Conservation (phyloP, 179 eudicot genomes). For the Vitellaria paradoxa region DNA sequence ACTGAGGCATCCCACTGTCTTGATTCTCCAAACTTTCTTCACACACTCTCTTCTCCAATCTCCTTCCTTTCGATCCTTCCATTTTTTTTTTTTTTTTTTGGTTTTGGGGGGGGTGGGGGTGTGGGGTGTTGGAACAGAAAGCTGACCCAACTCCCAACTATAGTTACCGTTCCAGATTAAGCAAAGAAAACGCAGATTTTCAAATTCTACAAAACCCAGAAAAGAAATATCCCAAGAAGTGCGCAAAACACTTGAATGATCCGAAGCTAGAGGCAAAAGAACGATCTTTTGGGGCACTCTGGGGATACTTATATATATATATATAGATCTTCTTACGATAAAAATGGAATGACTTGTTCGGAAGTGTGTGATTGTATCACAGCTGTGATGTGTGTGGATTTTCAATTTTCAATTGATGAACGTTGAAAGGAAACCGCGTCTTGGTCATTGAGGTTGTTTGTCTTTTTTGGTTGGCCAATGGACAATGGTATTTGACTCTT, state of each 20-base stretch:
- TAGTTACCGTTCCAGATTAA: constrained; percentile 4
- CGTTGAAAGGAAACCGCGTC: constrained; percentile 23
- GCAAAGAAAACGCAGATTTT: background rate
- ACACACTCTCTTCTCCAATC: constrained; percentile 28
- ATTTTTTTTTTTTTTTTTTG: background rate
- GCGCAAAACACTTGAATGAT: background rate
- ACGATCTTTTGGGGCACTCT: background rate
- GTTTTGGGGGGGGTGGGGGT: too few relatives aligned
- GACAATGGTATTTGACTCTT: background rate
- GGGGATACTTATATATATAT: constrained; percentile 5
- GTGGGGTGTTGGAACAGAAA: background rate
- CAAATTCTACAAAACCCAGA: constrained; percentile 4
- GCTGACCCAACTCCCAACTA: constrained; percentile 7
- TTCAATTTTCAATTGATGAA: constrained; percentile 19
- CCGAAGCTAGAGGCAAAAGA: constrained; percentile 18
- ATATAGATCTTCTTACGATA: constrained; percentile 12
- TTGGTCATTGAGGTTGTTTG: background rate
- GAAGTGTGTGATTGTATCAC: background rate
- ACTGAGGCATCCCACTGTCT: constrained; percentile 18
- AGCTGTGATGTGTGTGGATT: constrained; percentile 13
- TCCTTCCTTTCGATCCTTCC: constrained; percentile 28
- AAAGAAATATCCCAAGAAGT: background rate
- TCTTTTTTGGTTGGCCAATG: background rate
- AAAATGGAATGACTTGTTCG: background rate
- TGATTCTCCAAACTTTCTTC: constrained; percentile 29